These are phyloP conservation scores for Suillus weaverae DNA, from an alignment of 768 basidiomycete species.

Conservation along the genomic window DNA sequence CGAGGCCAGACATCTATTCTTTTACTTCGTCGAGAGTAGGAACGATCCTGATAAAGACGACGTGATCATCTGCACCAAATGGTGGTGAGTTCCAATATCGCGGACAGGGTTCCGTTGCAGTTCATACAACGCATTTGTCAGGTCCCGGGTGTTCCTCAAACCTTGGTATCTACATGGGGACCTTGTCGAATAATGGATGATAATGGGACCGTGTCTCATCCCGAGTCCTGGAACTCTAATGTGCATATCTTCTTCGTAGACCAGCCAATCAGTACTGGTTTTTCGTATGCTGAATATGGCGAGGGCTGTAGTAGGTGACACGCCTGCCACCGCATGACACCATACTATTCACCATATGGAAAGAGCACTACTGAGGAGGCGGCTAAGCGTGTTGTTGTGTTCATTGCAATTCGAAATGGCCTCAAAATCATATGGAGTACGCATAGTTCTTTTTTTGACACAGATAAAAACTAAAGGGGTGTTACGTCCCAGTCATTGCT, in stretches of 20 bases:
- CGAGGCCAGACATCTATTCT: constrained; percentile 62
- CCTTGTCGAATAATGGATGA: constrained; percentile 63
- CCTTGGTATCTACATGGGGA: constrained; percentile 74
- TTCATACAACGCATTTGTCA: constrained; percentile 1
- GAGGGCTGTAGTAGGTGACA: constrained; percentile 36
- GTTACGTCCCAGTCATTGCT: constrained; percentile 52
- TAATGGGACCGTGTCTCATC: constrained; percentile 52
- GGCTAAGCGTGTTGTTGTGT: constrained; percentile 67
- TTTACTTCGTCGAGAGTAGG: constrained; percentile 76
- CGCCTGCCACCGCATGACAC: constrained; percentile 7
- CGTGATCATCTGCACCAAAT: constrained; percentile 55
- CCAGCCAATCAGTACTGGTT: constrained; percentile 46
- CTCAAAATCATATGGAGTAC: constrained; percentile 55
- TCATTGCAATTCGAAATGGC: constrained; percentile 62
- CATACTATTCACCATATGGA: neutral
- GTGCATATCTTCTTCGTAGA: constrained; percentile 51
- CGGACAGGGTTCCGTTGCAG: neutral
- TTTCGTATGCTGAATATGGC: constrained; percentile 44
- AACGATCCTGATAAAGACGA: constrained; percentile 57
- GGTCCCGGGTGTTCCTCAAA: constrained; percentile 56
- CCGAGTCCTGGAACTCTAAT: constrained; percentile 66
- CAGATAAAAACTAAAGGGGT: constrained; percentile 35
- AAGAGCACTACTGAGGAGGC: constrained; percentile 67
- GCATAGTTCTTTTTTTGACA: constrained; percentile 12
- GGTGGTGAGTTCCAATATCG: constrained; percentile 45